Conservation (phyloP, 176 grass and related monocot genomes). For the Triticum timopheevii region DNA sequence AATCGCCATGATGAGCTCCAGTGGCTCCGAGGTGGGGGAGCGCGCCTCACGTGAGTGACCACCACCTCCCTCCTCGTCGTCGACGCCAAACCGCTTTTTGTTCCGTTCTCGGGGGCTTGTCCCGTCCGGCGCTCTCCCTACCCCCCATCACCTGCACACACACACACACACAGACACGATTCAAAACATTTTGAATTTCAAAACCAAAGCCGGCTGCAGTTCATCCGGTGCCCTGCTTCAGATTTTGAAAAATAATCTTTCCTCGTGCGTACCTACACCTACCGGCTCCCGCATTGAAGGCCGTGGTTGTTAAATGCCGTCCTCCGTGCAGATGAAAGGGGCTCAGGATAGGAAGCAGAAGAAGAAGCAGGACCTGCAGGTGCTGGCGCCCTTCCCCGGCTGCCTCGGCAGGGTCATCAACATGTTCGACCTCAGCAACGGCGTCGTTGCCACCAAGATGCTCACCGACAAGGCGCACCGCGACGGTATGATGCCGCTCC, state of each 20-base stretch:
- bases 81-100: slow-evolving; percentile 28
- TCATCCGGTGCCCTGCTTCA: not conserved
- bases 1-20: slow-evolving; percentile 34
- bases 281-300: not conserved
- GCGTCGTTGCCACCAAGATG: slow-evolving; percentile 61
- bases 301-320: not conserved
- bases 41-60: slow-evolving; percentile 49
- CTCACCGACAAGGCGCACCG: slow-evolving; percentile 75
- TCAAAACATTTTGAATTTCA: too few relatives aligned
- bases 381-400: slow-evolving; percentile 51
- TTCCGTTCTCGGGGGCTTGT: slow-evolving; percentile 27
- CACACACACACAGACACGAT: too few relatives aligned
- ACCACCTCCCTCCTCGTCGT: not conserved
- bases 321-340: slow-evolving; percentile 53
- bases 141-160: not conserved
- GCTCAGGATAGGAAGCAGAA: slow-evolving; percentile 50
- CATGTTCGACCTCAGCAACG: slow-evolving; percentile 70
- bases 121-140: not conserved
- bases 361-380: slow-evolving; percentile 57
- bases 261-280: not conserved
- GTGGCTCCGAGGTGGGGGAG: not conserved
- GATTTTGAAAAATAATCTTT: not conserved
- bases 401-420: slow-evolving; percentile 71
- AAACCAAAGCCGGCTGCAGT: too few relatives aligned
- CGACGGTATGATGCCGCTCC: slow-evolving; percentile 56